phyloP scores from a whole-genome alignment of 805 yeast species.

The Wickerhamiella shivajii region DNA sequence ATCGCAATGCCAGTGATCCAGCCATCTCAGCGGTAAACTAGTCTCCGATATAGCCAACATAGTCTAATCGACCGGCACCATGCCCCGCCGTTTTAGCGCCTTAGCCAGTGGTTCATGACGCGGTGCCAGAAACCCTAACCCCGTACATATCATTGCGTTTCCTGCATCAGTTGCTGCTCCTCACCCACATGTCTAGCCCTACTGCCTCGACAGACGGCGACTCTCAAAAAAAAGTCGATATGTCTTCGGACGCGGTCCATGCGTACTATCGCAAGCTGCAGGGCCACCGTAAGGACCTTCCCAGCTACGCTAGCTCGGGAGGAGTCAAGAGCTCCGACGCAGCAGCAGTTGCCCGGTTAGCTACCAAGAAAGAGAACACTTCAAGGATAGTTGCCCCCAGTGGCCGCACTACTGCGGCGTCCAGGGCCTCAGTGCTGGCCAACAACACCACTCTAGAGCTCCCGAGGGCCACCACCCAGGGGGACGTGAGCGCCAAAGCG shows the following conservation, averaged over 20 bases:
- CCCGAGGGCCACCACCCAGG: slow-evolving; percentile 26
- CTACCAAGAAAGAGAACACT: slow-evolving; percentile 21
- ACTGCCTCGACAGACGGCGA: no score
- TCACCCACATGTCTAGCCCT: no score
- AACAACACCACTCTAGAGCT: slow-evolving; percentile 23
- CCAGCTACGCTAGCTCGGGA: slow-evolving; percentile 26
- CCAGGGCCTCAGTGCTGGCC: slow-evolving; percentile 26
- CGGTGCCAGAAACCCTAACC: no score
- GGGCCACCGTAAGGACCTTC: slow-evolving; percentile 17
- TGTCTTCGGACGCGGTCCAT: slow-evolving; percentile 23
- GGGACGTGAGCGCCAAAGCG: slow-evolving; percentile 30
- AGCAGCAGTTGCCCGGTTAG: slow-evolving; percentile 22
- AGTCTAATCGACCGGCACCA: no score
- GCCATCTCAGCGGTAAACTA: no score
- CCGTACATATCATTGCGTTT: no score
- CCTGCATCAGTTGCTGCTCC: no score
- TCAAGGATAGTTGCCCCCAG: slow-evolving; percentile 25
- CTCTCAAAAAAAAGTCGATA: slow-evolving; percentile 12
- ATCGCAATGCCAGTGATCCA: no score
- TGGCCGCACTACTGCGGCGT: slow-evolving; percentile 20
- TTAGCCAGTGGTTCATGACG: no score
- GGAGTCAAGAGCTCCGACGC: slow-evolving; percentile 19
- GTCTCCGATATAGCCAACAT: no score
- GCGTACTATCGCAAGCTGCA: slow-evolving; percentile 23
- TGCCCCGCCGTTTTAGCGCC: no score